A percentile compares a stretch with the other conserved stretches of the same genome.
Evolutionary conservation across 331 rosid genomes (phyloP).

Genomic region (Cydonia oblonga): DNA sequence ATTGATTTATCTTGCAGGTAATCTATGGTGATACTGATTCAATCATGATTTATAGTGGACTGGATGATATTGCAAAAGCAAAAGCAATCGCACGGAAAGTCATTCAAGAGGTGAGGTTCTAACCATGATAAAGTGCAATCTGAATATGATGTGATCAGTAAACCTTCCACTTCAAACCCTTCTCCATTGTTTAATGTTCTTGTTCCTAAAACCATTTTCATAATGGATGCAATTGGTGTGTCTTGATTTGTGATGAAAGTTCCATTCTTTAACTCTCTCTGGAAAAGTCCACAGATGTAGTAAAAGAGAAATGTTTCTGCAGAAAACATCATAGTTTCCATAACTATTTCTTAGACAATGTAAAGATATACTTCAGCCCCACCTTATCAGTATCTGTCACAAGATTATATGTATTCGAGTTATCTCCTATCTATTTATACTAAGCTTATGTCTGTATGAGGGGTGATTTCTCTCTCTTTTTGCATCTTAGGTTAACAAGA

Average conservation of each 20-base stretch:
- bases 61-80: conserved; percentile 73
- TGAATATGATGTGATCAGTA: not conserved
- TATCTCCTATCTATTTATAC: not conserved
- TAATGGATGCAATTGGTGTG: not conserved
- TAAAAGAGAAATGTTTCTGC: not conserved
- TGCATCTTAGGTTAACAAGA: conserved; percentile 72
- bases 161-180: conserved; percentile 6
- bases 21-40: conserved; percentile 97
- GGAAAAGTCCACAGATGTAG: not conserved
- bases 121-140: conserved; percentile 1
- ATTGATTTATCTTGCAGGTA: conserved; percentile 43
- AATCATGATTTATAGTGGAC: conserved; percentile 91
- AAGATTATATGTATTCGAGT: not conserved
- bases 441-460: not conserved
- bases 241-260: not conserved
- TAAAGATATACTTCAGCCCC: not conserved
- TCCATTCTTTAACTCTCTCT: not conserved
- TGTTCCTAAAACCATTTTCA: not conserved
- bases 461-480: conserved; percentile 11
- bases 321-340: not conserved
- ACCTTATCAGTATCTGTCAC: not conserved
- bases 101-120: conserved; percentile 71
- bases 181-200: not conserved
- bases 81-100: conserved; percentile 71
- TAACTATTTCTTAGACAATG: not conserved